Conservation (phyloP, 1,284 basidiomycete genomes). For the Cryptococcus depauperatus region DNA sequence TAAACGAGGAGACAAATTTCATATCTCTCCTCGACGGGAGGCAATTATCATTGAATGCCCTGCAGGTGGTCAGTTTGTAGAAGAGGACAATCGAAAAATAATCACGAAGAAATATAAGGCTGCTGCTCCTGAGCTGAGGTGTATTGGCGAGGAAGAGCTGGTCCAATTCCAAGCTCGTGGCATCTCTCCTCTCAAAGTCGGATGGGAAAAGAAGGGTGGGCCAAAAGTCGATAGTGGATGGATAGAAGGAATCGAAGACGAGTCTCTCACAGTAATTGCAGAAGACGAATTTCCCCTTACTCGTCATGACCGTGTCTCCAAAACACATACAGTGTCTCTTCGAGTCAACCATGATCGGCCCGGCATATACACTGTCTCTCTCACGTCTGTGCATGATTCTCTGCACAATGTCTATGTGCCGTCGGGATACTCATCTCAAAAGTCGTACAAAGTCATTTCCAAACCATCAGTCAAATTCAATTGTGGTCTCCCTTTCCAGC, state of each 20-base stretch:
- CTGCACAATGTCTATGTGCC: constrained; percentile 47
- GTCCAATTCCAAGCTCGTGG: constrained; percentile 62
- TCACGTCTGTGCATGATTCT: constrained; percentile 45
- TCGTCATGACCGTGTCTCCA: constrained; percentile 26
- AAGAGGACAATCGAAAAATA: constrained; percentile 16
- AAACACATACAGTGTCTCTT: constrained; percentile 34
- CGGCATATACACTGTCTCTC: constrained; percentile 46
- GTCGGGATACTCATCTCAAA: constrained; percentile 36
- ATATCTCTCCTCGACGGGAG: constrained; percentile 54
- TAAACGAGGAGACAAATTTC: constrained; percentile 57
- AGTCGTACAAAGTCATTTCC: constrained; percentile 65
- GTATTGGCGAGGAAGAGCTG: constrained; percentile 60
- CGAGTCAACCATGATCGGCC: constrained; percentile 29
- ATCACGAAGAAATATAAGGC: constrained; percentile 40
- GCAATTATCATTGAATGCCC: constrained; percentile 77
- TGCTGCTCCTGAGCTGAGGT: constrained; percentile 50
- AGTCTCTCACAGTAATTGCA: no score
- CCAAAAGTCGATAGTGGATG: constrained; percentile 49
- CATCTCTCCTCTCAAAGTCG: constrained; percentile 67
- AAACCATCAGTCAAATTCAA: constrained; percentile 67
- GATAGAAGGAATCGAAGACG: constrained; percentile 74
- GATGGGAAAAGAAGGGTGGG: constrained; percentile 63
- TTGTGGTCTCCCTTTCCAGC: constrained; percentile 60
- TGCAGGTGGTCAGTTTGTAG: constrained; percentile 46
- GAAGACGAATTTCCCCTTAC: constrained; percentile 19